Conservation (phyloP, 345 rosid genomes). For the Gossypium longicalyx region DNA sequence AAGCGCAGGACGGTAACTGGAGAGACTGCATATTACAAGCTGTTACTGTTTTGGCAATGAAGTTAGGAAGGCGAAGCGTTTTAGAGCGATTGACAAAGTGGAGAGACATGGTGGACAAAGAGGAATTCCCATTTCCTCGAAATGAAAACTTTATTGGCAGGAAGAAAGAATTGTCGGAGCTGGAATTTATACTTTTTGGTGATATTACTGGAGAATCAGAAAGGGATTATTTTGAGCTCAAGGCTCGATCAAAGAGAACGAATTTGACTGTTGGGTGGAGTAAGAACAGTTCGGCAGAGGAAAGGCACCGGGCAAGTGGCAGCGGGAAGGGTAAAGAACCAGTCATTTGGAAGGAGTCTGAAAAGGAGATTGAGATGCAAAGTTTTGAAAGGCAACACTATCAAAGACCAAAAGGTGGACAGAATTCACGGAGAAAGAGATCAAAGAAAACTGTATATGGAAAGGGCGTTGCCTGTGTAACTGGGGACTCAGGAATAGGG, state of each 20-base stretch:
- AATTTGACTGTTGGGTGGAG: conserved; percentile 68
- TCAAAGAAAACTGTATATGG: conserved; percentile 64
- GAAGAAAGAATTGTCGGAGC: conserved; percentile 83
- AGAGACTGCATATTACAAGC: conserved; percentile 79
- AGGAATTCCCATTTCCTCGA: conserved; percentile 82
- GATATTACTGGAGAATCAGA: conserved; percentile 73
- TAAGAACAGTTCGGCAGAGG: conserved; percentile 44
- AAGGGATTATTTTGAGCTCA: conserved; percentile 77
- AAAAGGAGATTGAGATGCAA: conserved; percentile 92
- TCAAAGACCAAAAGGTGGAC: conserved; percentile 36
- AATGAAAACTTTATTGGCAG: conserved; percentile 80
- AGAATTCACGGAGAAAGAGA: conserved; percentile 55
- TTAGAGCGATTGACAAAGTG: conserved; percentile 74
- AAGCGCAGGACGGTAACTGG: conserved; percentile 89
- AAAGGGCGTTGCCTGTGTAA: conserved; percentile 83
- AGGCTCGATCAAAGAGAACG: conserved; percentile 73
- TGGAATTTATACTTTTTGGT: conserved; percentile 84
- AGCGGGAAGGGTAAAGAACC: conserved; percentile 81
- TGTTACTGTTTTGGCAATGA: conserved; percentile 64
- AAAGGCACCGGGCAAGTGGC: conserved; percentile 33
- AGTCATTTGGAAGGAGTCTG: conserved; percentile 90
- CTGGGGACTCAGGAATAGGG: conserved; percentile 89
- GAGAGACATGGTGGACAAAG: conserved; percentile 78
- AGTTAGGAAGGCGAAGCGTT: conserved; percentile 88
- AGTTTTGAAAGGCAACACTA: conserved; percentile 35